Evolutionary conservation across 139 green algal species (phyloP).

Genomic region (Closterium sp.): DNA sequence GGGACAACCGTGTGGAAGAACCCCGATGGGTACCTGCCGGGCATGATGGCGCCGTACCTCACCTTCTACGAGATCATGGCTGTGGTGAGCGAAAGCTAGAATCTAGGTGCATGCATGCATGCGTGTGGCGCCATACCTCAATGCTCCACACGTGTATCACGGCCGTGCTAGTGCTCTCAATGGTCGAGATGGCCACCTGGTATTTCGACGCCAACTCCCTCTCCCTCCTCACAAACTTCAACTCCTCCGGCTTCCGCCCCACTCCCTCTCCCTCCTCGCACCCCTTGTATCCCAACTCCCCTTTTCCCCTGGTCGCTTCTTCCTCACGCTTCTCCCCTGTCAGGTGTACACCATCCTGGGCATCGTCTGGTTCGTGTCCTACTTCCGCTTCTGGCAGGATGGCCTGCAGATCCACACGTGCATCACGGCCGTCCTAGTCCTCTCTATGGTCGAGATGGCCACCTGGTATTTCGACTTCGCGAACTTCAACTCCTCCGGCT

Average conservation of each 20-base stretch:
- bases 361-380: slow-evolving; percentile 47
- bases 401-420: slow-evolving; percentile 64
- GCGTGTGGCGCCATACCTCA: too few species aligned
- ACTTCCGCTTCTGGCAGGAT: slow-evolving; percentile 55
- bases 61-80: slow-evolving; percentile 63
- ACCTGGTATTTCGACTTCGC: slow-evolving; percentile 72
- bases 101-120: too few species aligned
- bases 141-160: slow-evolving; percentile 64
- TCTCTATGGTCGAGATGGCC: slow-evolving; percentile 65
- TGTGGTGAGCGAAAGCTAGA: slow-evolving; percentile 34
- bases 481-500: slow-evolving; percentile 68
- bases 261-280: not conserved
- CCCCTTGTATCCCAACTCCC: not conserved
- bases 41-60: slow-evolving; percentile 65
- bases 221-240: slow-evolving; percentile 59
- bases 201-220: slow-evolving; percentile 67
- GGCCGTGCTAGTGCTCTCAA: slow-evolving; percentile 56
- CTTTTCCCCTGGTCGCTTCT: not conserved
- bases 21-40: slow-evolving; percentile 64
- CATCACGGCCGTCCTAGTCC: slow-evolving; percentile 61
- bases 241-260: slow-evolving; percentile 39
- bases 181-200: slow-evolving; percentile 65
- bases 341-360: slow-evolving; percentile 57
- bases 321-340: not conserved
- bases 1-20: slow-evolving; percentile 72